Conservation (phyloP, 2,329 filamentous ascomycete species). For the Nigrograna mackinnonii region DNA sequence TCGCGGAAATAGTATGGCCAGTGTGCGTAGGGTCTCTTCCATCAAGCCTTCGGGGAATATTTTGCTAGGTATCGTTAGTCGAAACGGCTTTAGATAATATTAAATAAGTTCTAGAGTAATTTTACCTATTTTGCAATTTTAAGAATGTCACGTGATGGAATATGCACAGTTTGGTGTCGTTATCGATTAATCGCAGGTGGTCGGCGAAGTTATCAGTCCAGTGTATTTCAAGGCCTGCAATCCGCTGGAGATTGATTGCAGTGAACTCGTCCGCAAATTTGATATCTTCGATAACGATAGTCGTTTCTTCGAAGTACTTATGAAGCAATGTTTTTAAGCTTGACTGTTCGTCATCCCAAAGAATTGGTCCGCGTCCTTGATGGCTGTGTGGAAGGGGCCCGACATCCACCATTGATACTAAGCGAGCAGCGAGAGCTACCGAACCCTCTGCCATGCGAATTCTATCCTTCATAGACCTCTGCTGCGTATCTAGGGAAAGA, state of each 20-base stretch:
- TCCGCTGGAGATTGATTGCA: constrained; percentile 21
- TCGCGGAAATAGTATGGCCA: constrained; percentile 43
- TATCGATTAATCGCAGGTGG: constrained; percentile 41
- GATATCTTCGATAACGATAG: constrained; percentile 10
- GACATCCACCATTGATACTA: constrained; percentile 18
- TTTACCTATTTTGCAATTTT: constrained; percentile 19
- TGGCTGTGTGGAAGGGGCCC: too few species aligned
- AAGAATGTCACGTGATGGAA: constrained; percentile 48
- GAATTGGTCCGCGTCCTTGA: too few species aligned
- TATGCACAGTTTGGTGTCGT: constrained; percentile 45
- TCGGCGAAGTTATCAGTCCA: constrained; percentile 48
- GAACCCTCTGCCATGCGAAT: constrained; percentile 11
- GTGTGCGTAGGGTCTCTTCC: constrained; percentile 42
- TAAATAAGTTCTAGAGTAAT: neutral
- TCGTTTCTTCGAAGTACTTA: constrained; percentile 5
- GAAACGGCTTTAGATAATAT: neutral
- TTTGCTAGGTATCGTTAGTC: constrained; percentile 5
- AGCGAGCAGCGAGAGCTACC: constrained; percentile 15
- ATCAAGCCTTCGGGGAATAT: constrained; percentile 35
- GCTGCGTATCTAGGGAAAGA: constrained; percentile 4
- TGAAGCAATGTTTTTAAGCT: constrained; percentile 9
- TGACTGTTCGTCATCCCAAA: constrained; percentile 3
- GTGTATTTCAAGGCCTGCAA: constrained; percentile 43
- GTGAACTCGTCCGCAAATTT: constrained; percentile 16
- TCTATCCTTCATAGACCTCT: too few species aligned